phyloP scores from a whole-genome alignment of 768 basidiomycete species.

The Paxillus ammoniavirescens region DNA sequence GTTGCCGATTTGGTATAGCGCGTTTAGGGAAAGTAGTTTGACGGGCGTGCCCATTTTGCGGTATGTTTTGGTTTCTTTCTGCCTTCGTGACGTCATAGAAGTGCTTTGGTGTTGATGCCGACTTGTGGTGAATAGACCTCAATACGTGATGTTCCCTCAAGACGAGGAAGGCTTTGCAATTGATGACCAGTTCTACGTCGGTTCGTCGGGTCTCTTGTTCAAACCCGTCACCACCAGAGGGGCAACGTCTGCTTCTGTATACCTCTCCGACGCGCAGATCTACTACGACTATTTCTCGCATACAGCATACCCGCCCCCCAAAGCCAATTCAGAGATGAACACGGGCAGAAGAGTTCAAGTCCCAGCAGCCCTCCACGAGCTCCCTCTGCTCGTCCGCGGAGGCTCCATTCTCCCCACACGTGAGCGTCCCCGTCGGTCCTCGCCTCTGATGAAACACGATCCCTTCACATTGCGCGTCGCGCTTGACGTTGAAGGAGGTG shows the following conservation, averaged over 20 bases:
- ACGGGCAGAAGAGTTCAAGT: slow-evolving; percentile 71
- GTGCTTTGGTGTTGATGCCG: neutral
- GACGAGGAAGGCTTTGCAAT: slow-evolving; percentile 83
- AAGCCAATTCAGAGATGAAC: neutral
- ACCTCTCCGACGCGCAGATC: slow-evolving; percentile 86
- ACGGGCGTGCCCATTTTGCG: slow-evolving; percentile 81
- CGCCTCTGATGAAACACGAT: slow-evolving; percentile 85
- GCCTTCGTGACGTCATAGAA: too few relatives aligned
- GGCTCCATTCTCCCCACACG: slow-evolving; percentile 88
- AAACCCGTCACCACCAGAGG: slow-evolving; percentile 85
- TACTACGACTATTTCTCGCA: slow-evolving; percentile 94
- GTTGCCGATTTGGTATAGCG: slow-evolving; percentile 96
- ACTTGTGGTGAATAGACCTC: slow-evolving; percentile 60
- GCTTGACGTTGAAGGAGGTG: slow-evolving; percentile 54
- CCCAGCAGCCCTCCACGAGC: slow-evolving; percentile 72
- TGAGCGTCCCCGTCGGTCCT: slow-evolving; percentile 82
- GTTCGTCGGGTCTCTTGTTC: slow-evolving; percentile 82
- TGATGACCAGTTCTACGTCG: slow-evolving; percentile 94
- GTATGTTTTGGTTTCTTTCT: slow-evolving; percentile 40
- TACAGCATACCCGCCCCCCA: slow-evolving; percentile 52
- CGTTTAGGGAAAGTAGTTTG: slow-evolving; percentile 84
- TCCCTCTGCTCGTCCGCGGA: slow-evolving; percentile 87
- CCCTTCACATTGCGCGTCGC: slow-evolving; percentile 92
- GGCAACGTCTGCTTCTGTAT: slow-evolving; percentile 66
- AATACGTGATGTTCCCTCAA: slow-evolving; percentile 91